Evolutionary conservation across 2,329 filamentous ascomycete genomes (phyloP).

Genomic region (Botryotinia calthae): DNA sequence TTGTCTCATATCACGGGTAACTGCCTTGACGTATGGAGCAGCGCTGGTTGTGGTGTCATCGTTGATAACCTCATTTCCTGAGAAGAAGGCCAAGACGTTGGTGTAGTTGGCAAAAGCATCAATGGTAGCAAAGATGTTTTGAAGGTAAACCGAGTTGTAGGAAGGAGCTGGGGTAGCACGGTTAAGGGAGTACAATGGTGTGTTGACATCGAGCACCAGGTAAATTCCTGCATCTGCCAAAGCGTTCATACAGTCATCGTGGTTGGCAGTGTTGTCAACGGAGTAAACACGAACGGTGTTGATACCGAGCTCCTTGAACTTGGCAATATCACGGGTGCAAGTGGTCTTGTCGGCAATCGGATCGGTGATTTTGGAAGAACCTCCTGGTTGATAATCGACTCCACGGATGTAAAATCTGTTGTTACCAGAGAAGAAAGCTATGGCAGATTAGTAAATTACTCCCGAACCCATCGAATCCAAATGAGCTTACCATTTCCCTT

Average conservation of each 20-base stretch:
- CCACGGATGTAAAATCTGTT: slow-evolving; percentile 55
- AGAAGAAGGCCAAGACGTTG: slow-evolving; percentile 66
- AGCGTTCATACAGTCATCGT: slow-evolving; percentile 66
- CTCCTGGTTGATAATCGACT: slow-evolving; percentile 62
- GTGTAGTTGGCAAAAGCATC: slow-evolving; percentile 64
- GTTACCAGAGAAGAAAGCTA: slow-evolving; percentile 36
- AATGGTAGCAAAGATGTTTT: slow-evolving; percentile 69
- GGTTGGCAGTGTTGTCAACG: slow-evolving; percentile 66
- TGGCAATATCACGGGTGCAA: slow-evolving; percentile 63
- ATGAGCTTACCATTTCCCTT: slow-evolving; percentile 38
- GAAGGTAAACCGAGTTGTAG: slow-evolving; percentile 69
- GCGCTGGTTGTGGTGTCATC: slow-evolving; percentile 49
- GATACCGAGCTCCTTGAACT: slow-evolving; percentile 67
- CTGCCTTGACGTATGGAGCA: slow-evolving; percentile 58
- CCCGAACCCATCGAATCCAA: background rate
- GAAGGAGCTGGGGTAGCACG: slow-evolving; percentile 56
- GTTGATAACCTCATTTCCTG: slow-evolving; percentile 60
- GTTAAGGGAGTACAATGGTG: slow-evolving; percentile 69
- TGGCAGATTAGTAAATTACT: slow-evolving; percentile 17
- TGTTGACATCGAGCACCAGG: slow-evolving; percentile 70
- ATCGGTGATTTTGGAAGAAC: slow-evolving; percentile 59
- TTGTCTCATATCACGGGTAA: slow-evolving; percentile 55
- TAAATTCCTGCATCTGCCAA: slow-evolving; percentile 70
- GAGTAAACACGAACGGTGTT: slow-evolving; percentile 74
- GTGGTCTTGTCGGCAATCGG: slow-evolving; percentile 58